Base-by-base conservation (phyloP, 495 filamentous ascomycete species). In the Annulohypoxylon nitens region DNA sequence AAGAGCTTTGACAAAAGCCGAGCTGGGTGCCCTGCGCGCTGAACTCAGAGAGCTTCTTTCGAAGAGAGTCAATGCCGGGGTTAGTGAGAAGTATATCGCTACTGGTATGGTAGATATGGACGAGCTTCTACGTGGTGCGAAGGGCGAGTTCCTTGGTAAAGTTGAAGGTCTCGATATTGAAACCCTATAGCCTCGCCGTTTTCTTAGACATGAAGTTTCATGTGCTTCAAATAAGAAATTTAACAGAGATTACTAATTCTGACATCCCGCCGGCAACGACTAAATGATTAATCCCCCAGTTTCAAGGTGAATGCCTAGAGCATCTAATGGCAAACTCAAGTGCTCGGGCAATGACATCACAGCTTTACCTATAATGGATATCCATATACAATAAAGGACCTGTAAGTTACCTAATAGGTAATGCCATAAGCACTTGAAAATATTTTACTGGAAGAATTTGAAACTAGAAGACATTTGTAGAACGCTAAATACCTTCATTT, bases 11-110 rank as follows among this genome's bases (percentile, higher is more conserved):
- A 91, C 86, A 51, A 97, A 93, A 79, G 88, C 81, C 7, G 93
- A 97, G 78, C 61, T 97, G 58, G 87, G 82, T 7, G 81, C 81
- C 8, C 74, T 92, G 78, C 86, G 86, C 57, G 87, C 83, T 7
- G 87, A 93, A 79, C 80, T 95, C 75, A 89, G 85, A 74, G 84
- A 82, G 37, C 73, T 95, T 63, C 83, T 99, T 75, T 85, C 83
- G 26, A 89, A 92, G 81, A 86, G 93, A 51, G 85, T 99, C 36
- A 99, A 99, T 81, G 87, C 93, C 25, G 96, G 96, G 4, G 94
- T 99, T 11, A 97, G 93, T 75, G 94, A 95, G 84, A 88, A 85
- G 79, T 99, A 98, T 82, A 82, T 98, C 67, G 94, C 93, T 0
- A 86, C 88, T 59, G 93, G 93, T 14, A 85, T 88, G 10, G 86